Conservation (phyloP, 441 rosid species). For the Cnidoscolus chayamansa region DNA sequence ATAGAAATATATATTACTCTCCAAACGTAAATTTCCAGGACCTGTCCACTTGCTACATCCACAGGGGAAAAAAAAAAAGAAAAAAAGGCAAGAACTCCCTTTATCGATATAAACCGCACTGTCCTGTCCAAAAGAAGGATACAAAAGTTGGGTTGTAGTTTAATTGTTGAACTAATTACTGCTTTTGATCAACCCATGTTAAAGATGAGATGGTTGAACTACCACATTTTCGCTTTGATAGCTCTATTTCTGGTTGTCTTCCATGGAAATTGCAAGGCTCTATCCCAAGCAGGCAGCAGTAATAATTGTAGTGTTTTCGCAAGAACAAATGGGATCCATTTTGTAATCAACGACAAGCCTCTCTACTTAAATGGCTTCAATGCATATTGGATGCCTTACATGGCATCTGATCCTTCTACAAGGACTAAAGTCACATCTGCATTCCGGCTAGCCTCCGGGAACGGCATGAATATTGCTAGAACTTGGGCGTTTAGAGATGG, state of each 20-base stretch:
- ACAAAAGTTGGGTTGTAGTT: too few relatives aligned
- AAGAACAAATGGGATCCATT: conserved; percentile 40
- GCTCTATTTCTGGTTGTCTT: conserved; percentile 12
- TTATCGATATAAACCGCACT: too few relatives aligned
- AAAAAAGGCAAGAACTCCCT: too few relatives aligned
- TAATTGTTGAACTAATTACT: neutral
- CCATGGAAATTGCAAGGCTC: conserved; percentile 6
- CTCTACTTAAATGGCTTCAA: conserved; percentile 67
- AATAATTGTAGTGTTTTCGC: conserved; percentile 25
- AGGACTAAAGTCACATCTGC: conserved; percentile 42
- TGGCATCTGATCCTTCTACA: conserved; percentile 51
- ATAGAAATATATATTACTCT: too few relatives aligned
- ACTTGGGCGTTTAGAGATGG: conserved; percentile 73
- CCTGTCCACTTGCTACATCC: too few relatives aligned
- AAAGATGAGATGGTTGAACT: conserved; percentile 3
- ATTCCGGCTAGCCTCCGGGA: conserved; percentile 43
- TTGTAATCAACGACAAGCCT: conserved; percentile 39
- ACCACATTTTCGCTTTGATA: neutral
- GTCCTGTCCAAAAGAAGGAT: too few relatives aligned
- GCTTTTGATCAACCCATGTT: neutral
- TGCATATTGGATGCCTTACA: conserved; percentile 62
- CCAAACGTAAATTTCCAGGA: too few relatives aligned
- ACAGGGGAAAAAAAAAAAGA: too few relatives aligned
- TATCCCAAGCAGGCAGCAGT: neutral
- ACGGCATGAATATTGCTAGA: conserved; percentile 51